phyloP scores from a whole-genome alignment of 805 yeast species.

The Candida ascalaphidarum region DNA sequence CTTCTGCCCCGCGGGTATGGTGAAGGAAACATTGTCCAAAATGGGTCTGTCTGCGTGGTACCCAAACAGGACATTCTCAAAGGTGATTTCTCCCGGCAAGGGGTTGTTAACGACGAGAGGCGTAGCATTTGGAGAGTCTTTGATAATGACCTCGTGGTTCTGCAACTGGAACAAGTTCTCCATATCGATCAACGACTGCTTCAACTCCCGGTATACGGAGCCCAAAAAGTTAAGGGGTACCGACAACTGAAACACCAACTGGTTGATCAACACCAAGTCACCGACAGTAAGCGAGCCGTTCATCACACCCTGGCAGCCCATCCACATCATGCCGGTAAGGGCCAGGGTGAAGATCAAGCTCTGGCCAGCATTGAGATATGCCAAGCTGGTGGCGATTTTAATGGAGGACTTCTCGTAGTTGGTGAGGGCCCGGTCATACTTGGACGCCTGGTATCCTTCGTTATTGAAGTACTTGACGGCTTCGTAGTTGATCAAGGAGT shows the following conservation, averaged over 20 bases:
- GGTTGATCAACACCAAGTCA: slow-evolving; percentile 89
- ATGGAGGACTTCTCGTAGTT: slow-evolving; percentile 69
- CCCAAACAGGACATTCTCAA: slow-evolving; percentile 90
- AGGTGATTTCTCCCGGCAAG: slow-evolving; percentile 66
- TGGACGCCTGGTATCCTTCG: slow-evolving; percentile 69
- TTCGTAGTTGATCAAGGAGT: slow-evolving; percentile 89
- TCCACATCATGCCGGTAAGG: slow-evolving; percentile 92
- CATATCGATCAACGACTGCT: slow-evolving; percentile 92
- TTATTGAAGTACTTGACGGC: slow-evolving; percentile 93
- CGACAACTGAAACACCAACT: slow-evolving; percentile 89
- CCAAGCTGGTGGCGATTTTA: slow-evolving; percentile 78
- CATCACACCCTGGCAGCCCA: slow-evolving; percentile 94
- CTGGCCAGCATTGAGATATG: slow-evolving; percentile 73
- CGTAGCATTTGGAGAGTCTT: slow-evolving; percentile 54
- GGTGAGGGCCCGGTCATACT: slow-evolving; percentile 68
- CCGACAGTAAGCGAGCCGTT: slow-evolving; percentile 81
- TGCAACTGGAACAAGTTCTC: slow-evolving; percentile 86
- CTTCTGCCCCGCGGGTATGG: slow-evolving; percentile 83
- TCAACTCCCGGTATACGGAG: slow-evolving; percentile 88
- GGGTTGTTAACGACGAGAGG: slow-evolving; percentile 39
- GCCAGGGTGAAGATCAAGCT: slow-evolving; percentile 79
- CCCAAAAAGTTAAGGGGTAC: slow-evolving; percentile 94
- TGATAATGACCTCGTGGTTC: slow-evolving; percentile 58
- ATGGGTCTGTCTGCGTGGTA: slow-evolving; percentile 87
- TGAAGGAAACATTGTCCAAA: slow-evolving; percentile 68